Evolutionary conservation across 2,329 filamentous ascomycete genomes (phyloP).

Genomic region (Didymella lethalis): DNA sequence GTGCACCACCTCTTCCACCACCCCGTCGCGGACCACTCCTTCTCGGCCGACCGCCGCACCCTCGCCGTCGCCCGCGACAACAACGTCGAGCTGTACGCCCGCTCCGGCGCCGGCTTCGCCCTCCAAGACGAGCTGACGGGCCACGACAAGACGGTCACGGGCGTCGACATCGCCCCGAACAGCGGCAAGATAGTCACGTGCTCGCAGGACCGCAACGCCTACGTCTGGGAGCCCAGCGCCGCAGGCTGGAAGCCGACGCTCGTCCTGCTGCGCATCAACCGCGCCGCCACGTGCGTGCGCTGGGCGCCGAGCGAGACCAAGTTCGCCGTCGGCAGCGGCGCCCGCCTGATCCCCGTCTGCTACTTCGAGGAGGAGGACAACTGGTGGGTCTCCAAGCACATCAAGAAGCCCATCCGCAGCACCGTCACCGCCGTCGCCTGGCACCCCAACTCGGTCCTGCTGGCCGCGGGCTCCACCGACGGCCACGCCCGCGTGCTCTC

Average conservation of each 20-base stretch:
- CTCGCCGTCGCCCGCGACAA: conserved; percentile 92
- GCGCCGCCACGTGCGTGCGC: conserved; percentile 93
- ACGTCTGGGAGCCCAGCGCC: conserved; percentile 96
- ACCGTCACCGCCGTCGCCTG: conserved; percentile 94
- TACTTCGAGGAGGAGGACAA: conserved; percentile 99
- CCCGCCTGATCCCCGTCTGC: conserved; percentile 93
- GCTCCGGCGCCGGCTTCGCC: conserved; percentile 75
- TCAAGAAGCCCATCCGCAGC: conserved; percentile 98
- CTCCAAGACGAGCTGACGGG: conserved; percentile 93
- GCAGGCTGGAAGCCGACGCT: conserved; percentile 94
- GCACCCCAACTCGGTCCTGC: conserved; percentile 96
- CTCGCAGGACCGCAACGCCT: conserved; percentile 96
- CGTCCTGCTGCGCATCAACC: conserved; percentile 94
- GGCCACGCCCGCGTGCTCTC: conserved; percentile 95
- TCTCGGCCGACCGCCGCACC: conserved; percentile 88
- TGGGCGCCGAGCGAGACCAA: conserved; percentile 98
- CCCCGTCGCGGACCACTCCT: conserved; percentile 96
- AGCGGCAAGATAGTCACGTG: conserved; percentile 96
- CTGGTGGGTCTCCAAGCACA: conserved; percentile 99
- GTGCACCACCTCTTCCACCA: conserved; percentile 97
- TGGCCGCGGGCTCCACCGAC: conserved; percentile 96
- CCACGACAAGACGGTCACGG: conserved; percentile 95
- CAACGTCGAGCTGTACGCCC: conserved; percentile 85
- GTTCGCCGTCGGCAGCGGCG: conserved; percentile 95
- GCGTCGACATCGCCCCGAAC: conserved; percentile 91